These are phyloP conservation scores for Lentinula sp. DNA, from an alignment of 768 basidiomycete species.

Conservation along the genomic window DNA sequence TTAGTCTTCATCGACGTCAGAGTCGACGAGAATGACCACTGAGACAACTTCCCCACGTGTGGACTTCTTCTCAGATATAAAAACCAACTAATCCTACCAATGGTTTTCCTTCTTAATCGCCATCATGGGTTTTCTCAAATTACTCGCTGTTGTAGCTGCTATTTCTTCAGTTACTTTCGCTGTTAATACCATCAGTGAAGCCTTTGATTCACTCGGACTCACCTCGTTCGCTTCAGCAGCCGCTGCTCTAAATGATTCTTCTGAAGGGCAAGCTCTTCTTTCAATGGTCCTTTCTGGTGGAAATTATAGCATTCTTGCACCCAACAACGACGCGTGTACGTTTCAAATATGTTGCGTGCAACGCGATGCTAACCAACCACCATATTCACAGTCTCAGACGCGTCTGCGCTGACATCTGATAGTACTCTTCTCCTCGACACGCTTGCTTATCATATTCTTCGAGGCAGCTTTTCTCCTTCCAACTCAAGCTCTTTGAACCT, in stretches of 20 bases:
- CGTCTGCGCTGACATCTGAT: background rate
- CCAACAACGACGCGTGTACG: constrained; percentile 50
- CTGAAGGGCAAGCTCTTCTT: constrained; percentile 38
- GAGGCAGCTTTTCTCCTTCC: constrained; percentile 30
- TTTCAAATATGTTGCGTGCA: constrained; percentile 5
- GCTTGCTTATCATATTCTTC: constrained; percentile 44
- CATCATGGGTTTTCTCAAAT: background rate
- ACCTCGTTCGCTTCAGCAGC: constrained; percentile 34
- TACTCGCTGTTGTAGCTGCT: constrained; percentile 11
- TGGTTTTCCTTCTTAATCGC: background rate
- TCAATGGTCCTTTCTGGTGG: constrained; percentile 30
- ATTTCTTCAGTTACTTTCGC: constrained; percentile 22
- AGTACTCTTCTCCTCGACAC: constrained; percentile 26
- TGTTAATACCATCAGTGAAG: constrained; percentile 24
- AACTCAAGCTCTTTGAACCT: constrained; percentile 17
- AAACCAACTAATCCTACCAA: background rate
- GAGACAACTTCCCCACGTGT: background rate
- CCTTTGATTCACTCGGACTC: constrained; percentile 33
- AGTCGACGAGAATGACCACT: no score
- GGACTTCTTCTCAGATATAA: background rate
- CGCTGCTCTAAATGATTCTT: constrained; percentile 34
- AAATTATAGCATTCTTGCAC: constrained; percentile 49
- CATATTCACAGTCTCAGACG: background rate
- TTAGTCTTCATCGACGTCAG: no score
- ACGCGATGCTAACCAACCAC: no score